Evolutionary conservation across 805 yeast species (phyloP).

Genomic region (Kregervanrija pseudodelftensis): DNA sequence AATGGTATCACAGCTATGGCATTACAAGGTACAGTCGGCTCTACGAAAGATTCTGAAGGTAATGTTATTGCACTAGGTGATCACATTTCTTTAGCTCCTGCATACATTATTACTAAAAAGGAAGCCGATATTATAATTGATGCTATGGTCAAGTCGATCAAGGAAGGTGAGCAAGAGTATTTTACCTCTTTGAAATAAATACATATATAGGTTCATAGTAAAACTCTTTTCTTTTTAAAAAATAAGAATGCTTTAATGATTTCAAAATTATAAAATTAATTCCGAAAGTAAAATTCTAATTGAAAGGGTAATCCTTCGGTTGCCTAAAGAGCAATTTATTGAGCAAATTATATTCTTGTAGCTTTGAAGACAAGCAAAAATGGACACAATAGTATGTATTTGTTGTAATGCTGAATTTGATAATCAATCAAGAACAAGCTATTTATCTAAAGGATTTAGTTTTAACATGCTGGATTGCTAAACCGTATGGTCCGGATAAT

Average conservation of each 20-base stretch:
- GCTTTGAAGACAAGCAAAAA: no score
- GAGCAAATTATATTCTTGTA: no score
- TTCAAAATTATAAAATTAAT: no score
- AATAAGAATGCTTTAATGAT: no score
- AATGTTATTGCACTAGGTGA: constrained; percentile 12
- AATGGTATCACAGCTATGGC: constrained; percentile 39
- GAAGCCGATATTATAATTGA: constrained; percentile 33
- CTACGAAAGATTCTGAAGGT: constrained; percentile 30
- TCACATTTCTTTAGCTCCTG: constrained; percentile 37
- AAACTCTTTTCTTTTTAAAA: no score
- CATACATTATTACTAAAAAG: constrained; percentile 33
- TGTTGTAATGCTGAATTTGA: no score
- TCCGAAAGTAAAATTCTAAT: constrained; percentile 1
- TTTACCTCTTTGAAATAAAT: constrained; percentile 3
- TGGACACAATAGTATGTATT: no score
- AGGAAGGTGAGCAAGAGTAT: constrained; percentile 14
- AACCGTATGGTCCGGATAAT: no score
- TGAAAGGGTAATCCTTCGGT: background rate
- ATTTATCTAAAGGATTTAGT: no score
- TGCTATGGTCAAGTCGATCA: constrained; percentile 18
- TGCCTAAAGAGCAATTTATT: no score
- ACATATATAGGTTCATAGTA: background rate
- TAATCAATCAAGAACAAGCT: no score
- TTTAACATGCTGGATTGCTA: no score
- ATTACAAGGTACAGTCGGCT: constrained; percentile 34